A percentile compares a stretch with the other conserved stretches of the same genome.
These are phyloP conservation scores for Microstegium vimineum DNA, from an alignment of 176 grass and related monocot species.

Conservation along the genomic window DNA sequence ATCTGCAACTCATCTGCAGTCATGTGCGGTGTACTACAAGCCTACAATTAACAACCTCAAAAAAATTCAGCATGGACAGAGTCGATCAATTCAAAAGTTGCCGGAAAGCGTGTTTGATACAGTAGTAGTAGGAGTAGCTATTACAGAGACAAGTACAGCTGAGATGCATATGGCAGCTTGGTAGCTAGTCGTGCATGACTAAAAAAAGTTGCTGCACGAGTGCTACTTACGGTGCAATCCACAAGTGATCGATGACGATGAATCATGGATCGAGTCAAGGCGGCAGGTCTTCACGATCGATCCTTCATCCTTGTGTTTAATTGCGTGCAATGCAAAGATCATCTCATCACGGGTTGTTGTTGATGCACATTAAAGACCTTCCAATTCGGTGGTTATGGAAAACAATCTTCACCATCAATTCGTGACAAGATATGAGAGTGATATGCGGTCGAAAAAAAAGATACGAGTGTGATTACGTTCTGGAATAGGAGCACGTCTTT, in stretches of 20 bases:
- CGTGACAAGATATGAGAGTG: constrained; percentile 20
- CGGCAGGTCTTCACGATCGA: not conserved
- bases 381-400: constrained; percentile 42
- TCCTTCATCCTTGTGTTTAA: constrained; percentile 9
- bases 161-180: not conserved
- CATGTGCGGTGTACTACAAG: not conserved
- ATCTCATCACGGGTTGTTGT: constrained; percentile 26
- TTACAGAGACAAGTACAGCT: not conserved
- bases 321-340: constrained; percentile 30
- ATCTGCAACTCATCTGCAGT: constrained; percentile 5
- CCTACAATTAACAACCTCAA: not conserved
- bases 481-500: constrained; percentile 10
- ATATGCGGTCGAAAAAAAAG: too few relatives aligned
- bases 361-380: constrained; percentile 35
- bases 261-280: not conserved
- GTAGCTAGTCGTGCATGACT: not conserved
- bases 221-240: not conserved
- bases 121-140: too few relatives aligned
- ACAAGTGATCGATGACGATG: not conserved
- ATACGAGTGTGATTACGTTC: constrained; percentile 24
- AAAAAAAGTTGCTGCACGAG: not conserved
- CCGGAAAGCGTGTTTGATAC: not conserved
- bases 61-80: not conserved
- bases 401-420: constrained; percentile 35
- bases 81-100: constrained; percentile 14